A percentile compares a stretch with the other conserved stretches of the same genome.
phyloP scores from a whole-genome alignment of 2,329 filamentous ascomycete species.

The Clonostachys rosea region DNA sequence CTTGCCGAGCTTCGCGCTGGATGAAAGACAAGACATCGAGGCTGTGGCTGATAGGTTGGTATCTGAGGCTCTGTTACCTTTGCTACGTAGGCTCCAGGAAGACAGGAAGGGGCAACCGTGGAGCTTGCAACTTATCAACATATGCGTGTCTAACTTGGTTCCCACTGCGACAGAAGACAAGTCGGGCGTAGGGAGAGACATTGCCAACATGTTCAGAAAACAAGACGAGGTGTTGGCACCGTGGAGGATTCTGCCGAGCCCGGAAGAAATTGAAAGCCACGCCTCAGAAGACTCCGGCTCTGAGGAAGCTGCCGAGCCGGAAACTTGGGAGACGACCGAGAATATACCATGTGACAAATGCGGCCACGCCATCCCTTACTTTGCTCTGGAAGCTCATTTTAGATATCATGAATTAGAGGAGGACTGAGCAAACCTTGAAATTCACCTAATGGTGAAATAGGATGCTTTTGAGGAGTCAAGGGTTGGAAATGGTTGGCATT shows the following conservation, averaged over 20 bases:
- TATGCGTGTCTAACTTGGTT: constrained; percentile 84
- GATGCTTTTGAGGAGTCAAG: too few species aligned
- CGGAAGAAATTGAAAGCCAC: constrained; percentile 16
- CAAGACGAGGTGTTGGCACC: constrained; percentile 67
- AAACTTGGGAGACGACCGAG: constrained; percentile 21
- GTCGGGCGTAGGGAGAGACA: constrained; percentile 65
- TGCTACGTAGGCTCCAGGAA: constrained; percentile 72
- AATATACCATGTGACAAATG: constrained; percentile 38
- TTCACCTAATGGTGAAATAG: too few species aligned
- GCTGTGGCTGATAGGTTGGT: constrained; percentile 65
- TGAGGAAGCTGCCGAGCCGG: constrained; percentile 4
- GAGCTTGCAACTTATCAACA: constrained; percentile 80
- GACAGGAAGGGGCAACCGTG: constrained; percentile 57
- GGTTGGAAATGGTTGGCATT: too few species aligned
- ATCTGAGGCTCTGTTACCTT: constrained; percentile 59
- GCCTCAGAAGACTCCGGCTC: constrained; percentile 8
- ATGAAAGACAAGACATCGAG: constrained; percentile 51
- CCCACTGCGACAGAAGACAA: constrained; percentile 44
- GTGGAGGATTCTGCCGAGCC: constrained; percentile 46
- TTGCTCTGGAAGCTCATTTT: constrained; percentile 52
- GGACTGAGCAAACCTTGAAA: constrained; percentile 3
- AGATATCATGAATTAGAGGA: constrained; percentile 27
- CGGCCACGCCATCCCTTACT: constrained; percentile 47
- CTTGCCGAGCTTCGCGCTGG: constrained; percentile 72
- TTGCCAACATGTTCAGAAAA: constrained; percentile 74